phyloP scores from a whole-genome alignment of 148 eudicot genomes.

The Chenopodium suecicum region DNA sequence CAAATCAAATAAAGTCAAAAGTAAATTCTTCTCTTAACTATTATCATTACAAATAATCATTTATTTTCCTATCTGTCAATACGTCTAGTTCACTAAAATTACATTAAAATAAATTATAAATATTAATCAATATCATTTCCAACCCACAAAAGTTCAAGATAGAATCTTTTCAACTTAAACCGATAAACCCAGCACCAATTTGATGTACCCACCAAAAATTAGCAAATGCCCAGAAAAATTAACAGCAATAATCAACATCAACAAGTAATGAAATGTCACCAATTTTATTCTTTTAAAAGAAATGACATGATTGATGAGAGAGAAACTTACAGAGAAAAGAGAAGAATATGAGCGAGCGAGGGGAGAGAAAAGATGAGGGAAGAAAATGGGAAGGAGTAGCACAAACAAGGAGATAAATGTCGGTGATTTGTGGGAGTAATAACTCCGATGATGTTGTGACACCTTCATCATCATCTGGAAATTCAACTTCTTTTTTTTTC shows the following conservation, averaged over 20 bases:
- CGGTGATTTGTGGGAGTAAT: slow-evolving; percentile 28
- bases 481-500: neutral
- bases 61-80: no score
- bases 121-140: neutral
- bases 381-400: slow-evolving; percentile 35
- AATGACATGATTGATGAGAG: neutral
- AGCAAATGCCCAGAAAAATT: neutral
- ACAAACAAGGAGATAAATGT: slow-evolving; percentile 29
- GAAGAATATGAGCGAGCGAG: slow-evolving; percentile 46
- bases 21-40: neutral
- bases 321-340: slow-evolving; percentile 41
- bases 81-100: no score
- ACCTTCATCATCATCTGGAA: slow-evolving; percentile 13
- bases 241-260: neutral
- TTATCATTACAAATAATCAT: no score
- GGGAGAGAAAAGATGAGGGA: slow-evolving; percentile 42
- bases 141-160: neutral
- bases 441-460: slow-evolving; percentile 21
- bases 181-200: neutral
- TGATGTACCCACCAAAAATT: neutral
- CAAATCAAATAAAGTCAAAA: neutral
- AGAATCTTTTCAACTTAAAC: neutral
- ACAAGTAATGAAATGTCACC: neutral
- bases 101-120: neutral
- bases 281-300: neutral